A percentile compares a stretch with the other conserved stretches of the same genome.
Conservation (phyloP, 768 basidiomycete species). For the Phanerodontia chrysosporium region DNA sequence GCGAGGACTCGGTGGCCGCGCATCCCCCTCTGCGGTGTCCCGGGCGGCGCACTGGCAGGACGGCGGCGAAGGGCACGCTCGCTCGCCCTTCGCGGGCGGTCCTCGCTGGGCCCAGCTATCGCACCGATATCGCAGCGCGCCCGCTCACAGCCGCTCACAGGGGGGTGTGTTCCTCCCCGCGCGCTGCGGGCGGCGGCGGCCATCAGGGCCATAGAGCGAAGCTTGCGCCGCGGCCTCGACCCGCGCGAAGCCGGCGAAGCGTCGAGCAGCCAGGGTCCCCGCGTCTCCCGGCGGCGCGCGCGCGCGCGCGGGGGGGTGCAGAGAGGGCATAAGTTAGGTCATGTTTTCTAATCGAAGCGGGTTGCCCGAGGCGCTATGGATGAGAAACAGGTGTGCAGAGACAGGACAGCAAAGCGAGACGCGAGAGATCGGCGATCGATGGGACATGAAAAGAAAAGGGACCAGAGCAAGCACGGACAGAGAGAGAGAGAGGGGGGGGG, state of each 20-base stretch:
- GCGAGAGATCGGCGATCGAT: neutral
- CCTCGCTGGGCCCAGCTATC: neutral
- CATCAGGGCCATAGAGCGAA: neutral
- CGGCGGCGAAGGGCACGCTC: too few species aligned
- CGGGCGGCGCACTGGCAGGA: too few species aligned
- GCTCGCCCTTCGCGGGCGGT: too few species aligned
- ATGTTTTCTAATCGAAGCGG: neutral
- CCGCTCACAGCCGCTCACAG: too few species aligned
- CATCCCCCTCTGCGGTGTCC: too few species aligned
- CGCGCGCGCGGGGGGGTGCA: neutral
- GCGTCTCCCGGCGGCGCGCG: neutral
- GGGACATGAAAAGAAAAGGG: too few species aligned
- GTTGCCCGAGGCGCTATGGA: neutral
- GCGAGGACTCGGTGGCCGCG: too few species aligned
- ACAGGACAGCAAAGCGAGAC: neutral
- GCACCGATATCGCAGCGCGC: neutral
- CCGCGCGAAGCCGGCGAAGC: neutral
- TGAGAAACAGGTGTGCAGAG: neutral
- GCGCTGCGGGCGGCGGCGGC: neutral
- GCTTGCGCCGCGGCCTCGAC: neutral
- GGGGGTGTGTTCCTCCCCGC: too few species aligned
- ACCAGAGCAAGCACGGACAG: neutral
- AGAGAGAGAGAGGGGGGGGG: neutral
- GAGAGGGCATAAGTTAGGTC: neutral
- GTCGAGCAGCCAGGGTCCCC: neutral